Evolutionary conservation across 1,284 basidiomycete genomes (phyloP).

Genomic region (Phlebopus sp.): DNA sequence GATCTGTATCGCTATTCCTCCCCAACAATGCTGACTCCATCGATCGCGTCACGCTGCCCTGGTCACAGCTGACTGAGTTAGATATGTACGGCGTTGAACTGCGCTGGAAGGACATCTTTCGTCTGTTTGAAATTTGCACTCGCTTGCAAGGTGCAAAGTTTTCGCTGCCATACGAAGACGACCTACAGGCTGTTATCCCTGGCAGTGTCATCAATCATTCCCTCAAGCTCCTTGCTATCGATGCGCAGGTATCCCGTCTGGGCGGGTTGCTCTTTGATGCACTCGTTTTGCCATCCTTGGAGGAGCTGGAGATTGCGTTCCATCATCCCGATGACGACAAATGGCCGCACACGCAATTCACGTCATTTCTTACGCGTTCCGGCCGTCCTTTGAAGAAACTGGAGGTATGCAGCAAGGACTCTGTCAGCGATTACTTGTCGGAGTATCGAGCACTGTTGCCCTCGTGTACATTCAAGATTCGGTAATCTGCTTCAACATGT

Average conservation of each 20-base stretch:
- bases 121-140: conserved; percentile 23
- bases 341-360: conserved; percentile 29
- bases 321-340: conserved; percentile 20
- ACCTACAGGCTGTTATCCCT: too few relatives aligned
- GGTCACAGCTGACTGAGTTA: conserved; percentile 24
- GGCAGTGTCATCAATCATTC: conserved; percentile 19
- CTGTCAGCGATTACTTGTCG: too few relatives aligned
- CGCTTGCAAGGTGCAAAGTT: conserved; percentile 16
- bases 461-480: too few relatives aligned
- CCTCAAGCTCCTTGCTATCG: conserved; percentile 8
- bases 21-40: too few relatives aligned
- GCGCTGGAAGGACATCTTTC: conserved; percentile 19
- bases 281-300: conserved; percentile 25
- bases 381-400: conserved; percentile 21
- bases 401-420: too few relatives aligned
- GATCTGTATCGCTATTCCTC: conserved; percentile 4
- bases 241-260: too few relatives aligned
- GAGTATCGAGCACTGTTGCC: too few relatives aligned
- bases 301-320: conserved; percentile 35
- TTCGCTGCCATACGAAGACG: too few relatives aligned
- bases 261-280: conserved; percentile 11
- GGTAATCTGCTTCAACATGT: too few relatives aligned
- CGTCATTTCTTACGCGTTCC: conserved; percentile 24
- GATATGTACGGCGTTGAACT: conserved; percentile 24
- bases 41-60: conserved; percentile 27